Percentiles rank a stretch among this genome's conserved stretches.
Conservation (phyloP, 1,284 basidiomycete genomes). For the Puccinia novopanici region DNA sequence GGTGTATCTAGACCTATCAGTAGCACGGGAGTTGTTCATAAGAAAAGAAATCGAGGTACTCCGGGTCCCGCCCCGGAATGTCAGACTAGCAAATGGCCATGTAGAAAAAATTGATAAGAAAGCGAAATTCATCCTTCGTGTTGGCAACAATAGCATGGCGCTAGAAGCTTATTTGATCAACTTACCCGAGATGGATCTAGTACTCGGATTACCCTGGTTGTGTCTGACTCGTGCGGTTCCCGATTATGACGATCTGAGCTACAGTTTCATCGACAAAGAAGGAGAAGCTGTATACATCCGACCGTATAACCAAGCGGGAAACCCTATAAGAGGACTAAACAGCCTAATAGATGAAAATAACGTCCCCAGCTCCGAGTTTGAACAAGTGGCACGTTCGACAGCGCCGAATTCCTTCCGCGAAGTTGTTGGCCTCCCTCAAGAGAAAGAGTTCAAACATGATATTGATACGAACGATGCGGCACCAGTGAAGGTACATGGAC, state of each 20-base stretch:
- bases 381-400: neutral
- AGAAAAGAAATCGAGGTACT: neutral
- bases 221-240: neutral
- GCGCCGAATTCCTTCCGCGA: neutral
- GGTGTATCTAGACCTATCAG: neutral
- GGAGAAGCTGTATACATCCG: no score
- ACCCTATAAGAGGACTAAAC: neutral
- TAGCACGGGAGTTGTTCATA: neutral
- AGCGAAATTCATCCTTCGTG: neutral
- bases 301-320: neutral
- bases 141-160: neutral
- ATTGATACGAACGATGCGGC: neutral
- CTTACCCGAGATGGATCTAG: neutral
- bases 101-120: neutral
- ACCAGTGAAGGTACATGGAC: neutral
- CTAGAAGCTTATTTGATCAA: neutral
- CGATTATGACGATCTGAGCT: neutral
- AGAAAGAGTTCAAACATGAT: neutral
- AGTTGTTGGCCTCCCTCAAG: neutral
- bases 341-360: neutral
- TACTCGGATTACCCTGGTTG: slow-evolving; percentile 13
- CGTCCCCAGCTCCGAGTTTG: neutral
- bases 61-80: neutral
- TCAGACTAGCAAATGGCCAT: neutral
- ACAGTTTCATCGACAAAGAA: neutral